Evolutionary conservation across 83 land plant species (phyloP).

Genomic region (Diphasiastrum complanatum): DNA sequence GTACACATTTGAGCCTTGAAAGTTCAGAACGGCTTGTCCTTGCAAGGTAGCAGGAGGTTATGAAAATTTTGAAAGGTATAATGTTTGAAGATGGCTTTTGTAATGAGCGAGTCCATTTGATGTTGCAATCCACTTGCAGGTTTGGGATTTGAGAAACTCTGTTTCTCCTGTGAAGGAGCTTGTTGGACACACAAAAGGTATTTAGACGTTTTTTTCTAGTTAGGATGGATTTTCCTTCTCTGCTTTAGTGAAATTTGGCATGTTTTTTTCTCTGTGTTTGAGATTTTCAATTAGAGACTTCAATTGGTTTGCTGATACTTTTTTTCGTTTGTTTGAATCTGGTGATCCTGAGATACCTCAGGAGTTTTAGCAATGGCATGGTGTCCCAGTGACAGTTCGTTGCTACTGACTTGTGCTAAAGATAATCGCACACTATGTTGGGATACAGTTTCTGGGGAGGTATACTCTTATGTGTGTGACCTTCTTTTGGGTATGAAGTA

Average conservation of each 20-base stretch:
- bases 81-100: background rate
- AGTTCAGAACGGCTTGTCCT: background rate
- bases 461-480: conserved; percentile 13
- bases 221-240: background rate
- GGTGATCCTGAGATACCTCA: too few relatives aligned
- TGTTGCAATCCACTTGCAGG: conserved; percentile 30
- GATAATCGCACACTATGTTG: conserved; percentile 95
- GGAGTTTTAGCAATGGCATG: conserved; percentile 95
- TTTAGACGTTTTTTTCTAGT: background rate
- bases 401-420: conserved; percentile 78
- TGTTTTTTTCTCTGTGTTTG: conserved; percentile 4
- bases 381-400: conserved; percentile 84
- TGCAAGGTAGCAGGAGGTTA: background rate
- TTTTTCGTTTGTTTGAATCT: conserved; percentile 3
- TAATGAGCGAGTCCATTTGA: background rate
- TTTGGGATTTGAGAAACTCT: conserved; percentile 90
- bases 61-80: background rate
- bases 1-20: background rate
- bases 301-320: background rate
- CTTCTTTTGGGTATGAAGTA: conserved; percentile 4
- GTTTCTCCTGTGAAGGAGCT: conserved; percentile 80
- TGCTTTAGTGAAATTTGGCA: background rate
- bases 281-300: background rate
- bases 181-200: conserved; percentile 90
- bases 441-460: conserved; percentile 93